Evolutionary conservation across 139 green algal species (phyloP).

Genomic region (Chlamydomonas sphaeroides): DNA sequence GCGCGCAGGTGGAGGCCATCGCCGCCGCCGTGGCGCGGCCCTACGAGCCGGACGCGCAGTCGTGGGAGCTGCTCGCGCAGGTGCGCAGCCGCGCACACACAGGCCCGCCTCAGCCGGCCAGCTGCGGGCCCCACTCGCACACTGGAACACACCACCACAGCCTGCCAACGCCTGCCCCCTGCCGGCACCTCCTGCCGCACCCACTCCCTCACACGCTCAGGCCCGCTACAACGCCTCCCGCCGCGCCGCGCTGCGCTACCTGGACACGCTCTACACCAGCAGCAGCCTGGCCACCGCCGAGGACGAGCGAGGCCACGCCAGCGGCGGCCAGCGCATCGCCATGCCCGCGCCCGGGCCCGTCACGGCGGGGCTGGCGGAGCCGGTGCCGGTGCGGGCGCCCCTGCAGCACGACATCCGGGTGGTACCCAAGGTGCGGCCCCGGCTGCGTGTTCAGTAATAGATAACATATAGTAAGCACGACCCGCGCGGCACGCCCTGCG

Average conservation of each 20-base stretch:
- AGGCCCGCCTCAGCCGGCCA: too few relatives aligned
- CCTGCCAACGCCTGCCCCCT: too few relatives aligned
- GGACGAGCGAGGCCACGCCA: background rate
- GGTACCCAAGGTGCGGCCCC: constrained; percentile 25
- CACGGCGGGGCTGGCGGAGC: constrained; percentile 26
- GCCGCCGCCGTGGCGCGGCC: constrained; percentile 10
- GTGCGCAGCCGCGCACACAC: too few relatives aligned
- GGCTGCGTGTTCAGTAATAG: too few relatives aligned
- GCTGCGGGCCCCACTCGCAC: too few relatives aligned
- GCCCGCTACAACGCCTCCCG: constrained; percentile 23
- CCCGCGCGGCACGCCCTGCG: too few relatives aligned
- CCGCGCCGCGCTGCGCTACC: background rate
- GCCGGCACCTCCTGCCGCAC: background rate
- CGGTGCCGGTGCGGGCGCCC: background rate
- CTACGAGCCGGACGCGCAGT: constrained; percentile 22
- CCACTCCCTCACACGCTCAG: background rate
- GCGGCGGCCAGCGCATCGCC: constrained; percentile 11
- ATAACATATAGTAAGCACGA: too few relatives aligned
- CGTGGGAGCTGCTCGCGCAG: constrained; percentile 31
- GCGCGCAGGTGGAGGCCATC: constrained; percentile 38
- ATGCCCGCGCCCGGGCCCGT: constrained; percentile 23
- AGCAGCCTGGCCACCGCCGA: background rate
- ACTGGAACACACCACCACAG: too few relatives aligned
- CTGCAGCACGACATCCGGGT: constrained; percentile 15
- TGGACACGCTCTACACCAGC: constrained; percentile 5